phyloP scores from a whole-genome alignment of 1,139 yeast genomes.

The Geotrichum macrosporum region DNA sequence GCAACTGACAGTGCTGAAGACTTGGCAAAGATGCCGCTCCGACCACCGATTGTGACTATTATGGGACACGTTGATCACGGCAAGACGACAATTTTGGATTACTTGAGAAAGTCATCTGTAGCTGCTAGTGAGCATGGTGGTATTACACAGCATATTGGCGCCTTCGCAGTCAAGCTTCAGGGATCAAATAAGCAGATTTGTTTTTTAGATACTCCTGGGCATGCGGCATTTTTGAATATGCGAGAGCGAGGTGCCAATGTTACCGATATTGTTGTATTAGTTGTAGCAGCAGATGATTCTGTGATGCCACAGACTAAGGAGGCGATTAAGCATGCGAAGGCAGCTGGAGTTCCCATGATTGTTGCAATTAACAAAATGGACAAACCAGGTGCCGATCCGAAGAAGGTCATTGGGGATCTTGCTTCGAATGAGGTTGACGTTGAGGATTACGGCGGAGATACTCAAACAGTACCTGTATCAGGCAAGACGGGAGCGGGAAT shows the following conservation, averaged over 20 bases:
- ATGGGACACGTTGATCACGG: slow-evolving; percentile 99
- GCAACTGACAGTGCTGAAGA: slow-evolving; percentile 40
- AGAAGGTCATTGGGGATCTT: slow-evolving; percentile 71
- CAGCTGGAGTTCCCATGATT: slow-evolving; percentile 77
- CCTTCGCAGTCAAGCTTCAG: slow-evolving; percentile 81
- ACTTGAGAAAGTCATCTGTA: slow-evolving; percentile 74
- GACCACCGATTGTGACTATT: slow-evolving; percentile 94
- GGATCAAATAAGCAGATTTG: slow-evolving; percentile 71
- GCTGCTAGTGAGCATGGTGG: slow-evolving; percentile 92
- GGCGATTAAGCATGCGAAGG: slow-evolving; percentile 89
- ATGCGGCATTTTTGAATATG: slow-evolving; percentile 94
- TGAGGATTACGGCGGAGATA: slow-evolving; percentile 94
- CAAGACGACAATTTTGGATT: slow-evolving; percentile 87
- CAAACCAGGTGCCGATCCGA: slow-evolving; percentile 66
- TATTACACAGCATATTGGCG: slow-evolving; percentile 97
- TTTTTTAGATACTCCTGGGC: slow-evolving; percentile 96
- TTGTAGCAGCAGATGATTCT: slow-evolving; percentile 97
- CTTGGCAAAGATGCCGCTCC: slow-evolving; percentile 44
- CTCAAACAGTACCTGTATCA: slow-evolving; percentile 82
- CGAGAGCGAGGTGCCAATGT: slow-evolving; percentile 93
- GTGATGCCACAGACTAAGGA: slow-evolving; percentile 97
- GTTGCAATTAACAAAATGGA: slow-evolving; percentile 94
- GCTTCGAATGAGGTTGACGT: slow-evolving; percentile 75
- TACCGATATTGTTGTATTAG: slow-evolving; percentile 87
- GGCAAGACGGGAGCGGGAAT: slow-evolving; percentile 83